Evolutionary conservation across 441 rosid species (phyloP).

Genomic region (Gossypium schwendimanii): DNA sequence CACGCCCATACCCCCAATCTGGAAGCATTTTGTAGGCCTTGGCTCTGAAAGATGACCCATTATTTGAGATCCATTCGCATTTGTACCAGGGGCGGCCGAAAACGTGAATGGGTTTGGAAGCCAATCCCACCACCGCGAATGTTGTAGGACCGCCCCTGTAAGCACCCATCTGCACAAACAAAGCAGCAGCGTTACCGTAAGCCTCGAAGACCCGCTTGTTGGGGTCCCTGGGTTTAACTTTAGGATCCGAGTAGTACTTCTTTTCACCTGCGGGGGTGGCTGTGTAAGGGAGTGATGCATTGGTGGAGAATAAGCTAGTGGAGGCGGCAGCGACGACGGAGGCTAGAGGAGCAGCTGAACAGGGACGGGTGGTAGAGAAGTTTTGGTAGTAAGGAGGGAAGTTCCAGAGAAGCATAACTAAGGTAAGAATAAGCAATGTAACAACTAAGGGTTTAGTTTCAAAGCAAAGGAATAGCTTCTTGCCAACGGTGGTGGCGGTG

Average conservation of each 20-base stretch:
- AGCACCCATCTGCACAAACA: conserved; percentile 69
- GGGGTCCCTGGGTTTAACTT: conserved; percentile 33
- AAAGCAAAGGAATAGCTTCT: conserved; percentile 32
- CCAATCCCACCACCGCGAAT: conserved; percentile 69
- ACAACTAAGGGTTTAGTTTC: conserved; percentile 60
- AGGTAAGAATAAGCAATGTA: conserved; percentile 51
- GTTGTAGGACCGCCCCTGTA: conserved; percentile 70
- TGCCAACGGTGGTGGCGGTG: conserved; percentile 25
- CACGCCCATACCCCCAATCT: conserved; percentile 86
- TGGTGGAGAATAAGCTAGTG: not conserved
- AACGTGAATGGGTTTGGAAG: conserved; percentile 68
- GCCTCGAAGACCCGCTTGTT: conserved; percentile 57
- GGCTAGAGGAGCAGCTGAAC: conserved; percentile 28
- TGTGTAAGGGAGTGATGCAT: conserved; percentile 12
- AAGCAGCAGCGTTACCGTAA: conserved; percentile 76
- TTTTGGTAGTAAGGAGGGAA: conserved; percentile 67
- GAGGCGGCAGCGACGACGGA: conserved; percentile 9
- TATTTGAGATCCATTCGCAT: conserved; percentile 68
- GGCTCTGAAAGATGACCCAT: conserved; percentile 47
- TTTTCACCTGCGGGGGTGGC: conserved; percentile 15
- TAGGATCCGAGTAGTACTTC: conserved; percentile 26
- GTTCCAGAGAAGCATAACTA: conserved; percentile 60
- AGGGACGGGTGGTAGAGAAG: conserved; percentile 47
- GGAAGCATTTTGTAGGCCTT: conserved; percentile 66
- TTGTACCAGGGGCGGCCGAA: conserved; percentile 66